These are phyloP conservation scores for Yamadazyma endophytica DNA, from an alignment of 805 yeast genomes.

Conservation along the genomic window DNA sequence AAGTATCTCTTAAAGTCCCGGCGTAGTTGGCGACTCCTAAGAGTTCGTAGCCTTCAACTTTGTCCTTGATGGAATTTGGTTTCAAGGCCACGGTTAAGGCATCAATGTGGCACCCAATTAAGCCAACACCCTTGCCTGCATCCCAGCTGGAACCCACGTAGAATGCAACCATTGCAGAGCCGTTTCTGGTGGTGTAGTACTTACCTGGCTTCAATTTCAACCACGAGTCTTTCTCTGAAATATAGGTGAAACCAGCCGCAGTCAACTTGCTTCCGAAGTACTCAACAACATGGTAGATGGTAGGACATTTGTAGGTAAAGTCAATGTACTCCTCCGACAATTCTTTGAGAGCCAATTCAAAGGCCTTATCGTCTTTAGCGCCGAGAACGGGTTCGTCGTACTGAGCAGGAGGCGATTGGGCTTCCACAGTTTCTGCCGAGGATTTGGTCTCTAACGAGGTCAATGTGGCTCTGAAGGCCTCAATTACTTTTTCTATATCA, in stretches of 20 bases:
- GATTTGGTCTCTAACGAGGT: constrained; percentile 4
- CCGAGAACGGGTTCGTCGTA: no score
- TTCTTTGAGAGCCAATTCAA: constrained; percentile 4
- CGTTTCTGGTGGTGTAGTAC: constrained; percentile 24
- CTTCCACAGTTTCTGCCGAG: no score
- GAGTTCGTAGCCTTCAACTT: constrained; percentile 28
- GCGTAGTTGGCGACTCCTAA: constrained; percentile 41
- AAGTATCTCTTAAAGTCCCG: constrained; percentile 27
- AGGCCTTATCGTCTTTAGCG: not conserved
- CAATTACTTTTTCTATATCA: constrained; percentile 10
- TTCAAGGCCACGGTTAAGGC: constrained; percentile 26
- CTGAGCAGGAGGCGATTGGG: no score
- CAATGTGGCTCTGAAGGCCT: constrained; percentile 10
- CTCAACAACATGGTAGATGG: constrained; percentile 33
- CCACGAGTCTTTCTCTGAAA: constrained; percentile 20
- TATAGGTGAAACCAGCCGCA: constrained; percentile 23
- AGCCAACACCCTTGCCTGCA: constrained; percentile 14
- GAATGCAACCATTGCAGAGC: constrained; percentile 33
- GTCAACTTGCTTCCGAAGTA: constrained; percentile 20
- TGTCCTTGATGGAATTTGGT: constrained; percentile 15
- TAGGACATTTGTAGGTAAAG: constrained; percentile 36
- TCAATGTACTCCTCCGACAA: constrained; percentile 17
- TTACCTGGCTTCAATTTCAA: constrained; percentile 14
- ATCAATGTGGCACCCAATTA: constrained; percentile 30
- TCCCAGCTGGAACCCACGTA: constrained; percentile 35